These are phyloP conservation scores for Capsella rubella DNA, from an alignment of 441 rosid species.

Conservation along the genomic window DNA sequence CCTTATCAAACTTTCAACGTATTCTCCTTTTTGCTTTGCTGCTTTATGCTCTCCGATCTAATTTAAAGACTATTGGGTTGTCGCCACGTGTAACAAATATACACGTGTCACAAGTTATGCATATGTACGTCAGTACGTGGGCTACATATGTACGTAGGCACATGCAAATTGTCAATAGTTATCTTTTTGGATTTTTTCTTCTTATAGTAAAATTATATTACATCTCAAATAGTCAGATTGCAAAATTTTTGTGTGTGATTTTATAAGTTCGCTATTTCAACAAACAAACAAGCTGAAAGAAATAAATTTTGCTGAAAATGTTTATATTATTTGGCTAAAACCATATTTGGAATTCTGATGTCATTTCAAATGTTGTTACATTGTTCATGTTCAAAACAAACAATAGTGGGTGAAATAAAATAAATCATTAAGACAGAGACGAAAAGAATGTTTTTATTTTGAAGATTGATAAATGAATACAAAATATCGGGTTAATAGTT, in stretches of 20 bases:
- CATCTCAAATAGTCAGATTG: neutral
- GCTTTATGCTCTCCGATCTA: neutral
- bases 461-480: too few species aligned
- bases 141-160: neutral
- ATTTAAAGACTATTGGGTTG: slow-evolving; percentile 18
- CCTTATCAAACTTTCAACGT: neutral
- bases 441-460: too few species aligned
- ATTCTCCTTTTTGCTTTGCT: neutral
- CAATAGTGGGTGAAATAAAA: too few species aligned
- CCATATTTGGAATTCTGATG: too few species aligned
- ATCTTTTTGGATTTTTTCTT: neutral
- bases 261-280: neutral
- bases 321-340: too few species aligned
- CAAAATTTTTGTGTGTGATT: neutral
- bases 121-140: slow-evolving; percentile 18
- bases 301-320: too few species aligned
- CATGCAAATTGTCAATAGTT: slow-evolving; percentile 18
- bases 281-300: neutral
- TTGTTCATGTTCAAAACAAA: too few species aligned
- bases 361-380: too few species aligned
- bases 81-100: slow-evolving; percentile 5
- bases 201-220: too few species aligned
- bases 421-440: too few species aligned
- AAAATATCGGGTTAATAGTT: too few species aligned
- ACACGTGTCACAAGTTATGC: neutral